Evolutionary conservation across 805 yeast genomes (phyloP).

Genomic region (Cyberlindnera xylosilytica): DNA sequence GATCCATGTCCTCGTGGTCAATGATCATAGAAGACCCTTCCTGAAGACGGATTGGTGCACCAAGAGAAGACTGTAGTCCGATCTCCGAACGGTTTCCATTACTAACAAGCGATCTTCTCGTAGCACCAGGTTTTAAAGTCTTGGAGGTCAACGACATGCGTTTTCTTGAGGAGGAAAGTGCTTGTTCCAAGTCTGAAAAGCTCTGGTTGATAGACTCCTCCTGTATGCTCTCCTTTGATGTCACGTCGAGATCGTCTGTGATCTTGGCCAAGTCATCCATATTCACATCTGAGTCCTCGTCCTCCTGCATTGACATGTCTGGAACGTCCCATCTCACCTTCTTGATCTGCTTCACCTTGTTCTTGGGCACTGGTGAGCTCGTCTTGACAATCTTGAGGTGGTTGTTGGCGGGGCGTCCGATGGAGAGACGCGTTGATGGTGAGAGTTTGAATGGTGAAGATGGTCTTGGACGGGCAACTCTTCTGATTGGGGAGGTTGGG

Average conservation of each 20-base stretch:
- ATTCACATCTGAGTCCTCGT: conserved; percentile 21
- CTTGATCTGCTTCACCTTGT: conserved; percentile 29
- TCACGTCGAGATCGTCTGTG: conserved; percentile 21
- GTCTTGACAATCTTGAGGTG: conserved; percentile 17
- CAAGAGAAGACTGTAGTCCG: conserved; percentile 5
- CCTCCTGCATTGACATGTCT: conserved; percentile 9
- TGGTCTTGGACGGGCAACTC: conserved; percentile 19
- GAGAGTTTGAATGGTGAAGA: conserved; percentile 23
- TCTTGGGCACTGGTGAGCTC: conserved; percentile 17
- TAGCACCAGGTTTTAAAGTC: conserved; percentile 18
- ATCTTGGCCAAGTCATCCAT: conserved; percentile 26
- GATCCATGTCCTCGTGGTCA: too few relatives aligned
- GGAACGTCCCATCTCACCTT: conserved; percentile 49
- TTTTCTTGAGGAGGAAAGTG: conserved; percentile 18
- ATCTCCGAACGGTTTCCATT: background rate
- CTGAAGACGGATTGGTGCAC: conserved; percentile 18
- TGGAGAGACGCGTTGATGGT: conserved; percentile 25
- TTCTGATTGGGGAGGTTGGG: conserved; percentile 27
- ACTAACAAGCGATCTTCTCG: conserved; percentile 5
- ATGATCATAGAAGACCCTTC: conserved; percentile 1
- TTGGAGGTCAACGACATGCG: conserved; percentile 26
- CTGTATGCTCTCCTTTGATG: conserved; percentile 7
- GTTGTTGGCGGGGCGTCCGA: conserved; percentile 11
- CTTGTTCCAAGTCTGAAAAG: conserved; percentile 17
- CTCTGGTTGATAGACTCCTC: conserved; percentile 19